Evolutionary conservation across 192 early-diverging fungal genomes (phyloP), one percentile per base, ranked within the genome.

Genomic region (Coemansia erecta): DNA sequence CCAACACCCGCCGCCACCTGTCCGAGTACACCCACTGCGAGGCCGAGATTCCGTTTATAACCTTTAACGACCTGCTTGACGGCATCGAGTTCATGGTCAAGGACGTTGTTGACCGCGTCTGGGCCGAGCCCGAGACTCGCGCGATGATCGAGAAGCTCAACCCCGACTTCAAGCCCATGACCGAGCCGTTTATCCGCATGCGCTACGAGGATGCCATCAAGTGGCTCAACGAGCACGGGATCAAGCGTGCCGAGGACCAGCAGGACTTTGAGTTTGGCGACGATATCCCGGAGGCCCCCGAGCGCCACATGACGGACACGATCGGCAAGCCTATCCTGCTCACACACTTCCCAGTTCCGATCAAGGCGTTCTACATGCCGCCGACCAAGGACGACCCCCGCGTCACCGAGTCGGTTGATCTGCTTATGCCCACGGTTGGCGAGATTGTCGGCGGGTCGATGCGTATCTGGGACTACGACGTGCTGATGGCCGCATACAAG

Each of bases 341-440:
- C 45, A 92, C 89, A 72, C 87, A 89, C 45, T 99, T 99, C 88
- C 97, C 97, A n/a, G 89, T 84, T 24, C 90, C 95, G 48, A 95
- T 98, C 81, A 99, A 99, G 88, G 82, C 87, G 6, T 99, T 99
- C 87, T 99, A 99, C 82, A 99, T 99, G 97, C 95, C 97, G 79
- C 80, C 88, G 35, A 91, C 89, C 68, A 73, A 81, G 51, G 89
- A 93, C 11, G 92, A 99, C 66, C 70, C 63, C 10, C 74, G 87
- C 14, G 84, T 97, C 46, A 99, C 97, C 8, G 97, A 99, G 80
- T 90, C 88, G 59, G 94, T 97, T 13, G 97, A 99, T 77, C 88
- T 99, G 37, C 83, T 99, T 78, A 98, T 99, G 90, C 97, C 97
- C 19, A 83, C 82, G 58, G 96, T 99, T 47, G 97, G 97, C 60